Evolutionary conservation across 2,329 filamentous ascomycete species (phyloP), one percentile per base, ranked within the genome.

Genomic region (Aspergillus puulaauensis): DNA sequence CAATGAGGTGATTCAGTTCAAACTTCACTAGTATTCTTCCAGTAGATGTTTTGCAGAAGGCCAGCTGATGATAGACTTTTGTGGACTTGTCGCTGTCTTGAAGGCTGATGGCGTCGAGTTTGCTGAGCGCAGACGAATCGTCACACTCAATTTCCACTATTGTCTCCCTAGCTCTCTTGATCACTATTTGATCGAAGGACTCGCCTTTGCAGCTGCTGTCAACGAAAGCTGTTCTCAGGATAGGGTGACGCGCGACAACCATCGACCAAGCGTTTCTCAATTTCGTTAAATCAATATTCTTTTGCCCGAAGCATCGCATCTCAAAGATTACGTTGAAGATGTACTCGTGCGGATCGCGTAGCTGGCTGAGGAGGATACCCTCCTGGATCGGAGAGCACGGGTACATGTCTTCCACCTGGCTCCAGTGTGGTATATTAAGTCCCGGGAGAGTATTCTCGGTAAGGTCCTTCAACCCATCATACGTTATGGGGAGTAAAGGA

Each of bases 401-500:
- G 33, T 74, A 75, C n/a, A 71, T 67, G 15, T 74, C 70, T 47
- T 75, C 70, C 6, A 75, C 60, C 2, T 69, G 60, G 17, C 59
- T 57, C 61, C 65, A 69, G 52, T 45, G 62, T 1, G 64, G 57
- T 33, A 79, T 68, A 21, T 74, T 72, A 49, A 74, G 59, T 9
- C 61, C 68, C 11, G 73, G 71, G 27, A 80, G 69, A 15, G 68
- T 73, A 15, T 67, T 63, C 3, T 60, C 66, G 4, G 73, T 63
- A 52, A 81, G 59, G 2, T 62, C 71, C 6, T 74, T 60, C 41
- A 82, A 68, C 1, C 67, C 68, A 1, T 74, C 64, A 27, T 81
- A 78, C 1, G 70, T 75, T 43, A 77, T 68, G 4, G 73, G 71
- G 12, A 81, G 70, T 6, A 82, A 69, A 2, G 76, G 75, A 37